phyloP scores from a whole-genome alignment of 2,329 filamentous ascomycete genomes.

The Moelleriella libera region DNA sequence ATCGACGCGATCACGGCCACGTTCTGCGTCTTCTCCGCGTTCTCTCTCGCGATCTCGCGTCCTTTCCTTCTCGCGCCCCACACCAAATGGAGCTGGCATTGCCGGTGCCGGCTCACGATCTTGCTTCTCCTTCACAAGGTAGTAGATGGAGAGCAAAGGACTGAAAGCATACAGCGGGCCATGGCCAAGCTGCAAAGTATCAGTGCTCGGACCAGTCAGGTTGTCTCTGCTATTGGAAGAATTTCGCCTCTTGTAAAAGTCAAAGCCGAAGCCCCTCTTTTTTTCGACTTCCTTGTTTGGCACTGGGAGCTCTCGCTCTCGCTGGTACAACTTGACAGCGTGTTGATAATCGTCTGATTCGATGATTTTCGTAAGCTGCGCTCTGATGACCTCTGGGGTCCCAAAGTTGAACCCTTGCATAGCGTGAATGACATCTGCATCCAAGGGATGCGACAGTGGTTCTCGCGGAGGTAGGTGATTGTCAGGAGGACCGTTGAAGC shows the following conservation, averaged over 20 bases:
- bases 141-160: conserved; percentile 86
- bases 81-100: conserved; percentile 31
- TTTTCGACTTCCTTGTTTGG: conserved; percentile 58
- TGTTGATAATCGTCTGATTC: conserved; percentile 90
- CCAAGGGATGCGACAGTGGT: conserved; percentile 71
- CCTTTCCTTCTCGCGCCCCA: conserved; percentile 14
- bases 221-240: conserved; percentile 84
- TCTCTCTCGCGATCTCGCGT: conserved; percentile 8
- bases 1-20: conserved; percentile 7
- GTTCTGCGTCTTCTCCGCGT: conserved; percentile 14
- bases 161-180: conserved; percentile 91
- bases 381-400: conserved; percentile 65
- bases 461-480: conserved; percentile 78
- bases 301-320: conserved; percentile 47
- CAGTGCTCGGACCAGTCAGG: conserved; percentile 67
- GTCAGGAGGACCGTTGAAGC: conserved; percentile 73
- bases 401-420: conserved; percentile 99
- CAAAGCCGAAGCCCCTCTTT: conserved; percentile 74
- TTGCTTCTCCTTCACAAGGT: conserved; percentile 88
- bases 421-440: conserved; percentile 68
- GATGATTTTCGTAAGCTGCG: conserved; percentile 71
- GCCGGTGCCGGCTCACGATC: conserved; percentile 50
- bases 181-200: conserved; percentile 66
- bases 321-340: conserved; percentile 57
- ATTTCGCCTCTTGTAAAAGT: conserved; percentile 92